These are phyloP conservation scores for Helicocarpus griseus DNA, from an alignment of 2,329 filamentous ascomycete genomes.

Conservation along the genomic window DNA sequence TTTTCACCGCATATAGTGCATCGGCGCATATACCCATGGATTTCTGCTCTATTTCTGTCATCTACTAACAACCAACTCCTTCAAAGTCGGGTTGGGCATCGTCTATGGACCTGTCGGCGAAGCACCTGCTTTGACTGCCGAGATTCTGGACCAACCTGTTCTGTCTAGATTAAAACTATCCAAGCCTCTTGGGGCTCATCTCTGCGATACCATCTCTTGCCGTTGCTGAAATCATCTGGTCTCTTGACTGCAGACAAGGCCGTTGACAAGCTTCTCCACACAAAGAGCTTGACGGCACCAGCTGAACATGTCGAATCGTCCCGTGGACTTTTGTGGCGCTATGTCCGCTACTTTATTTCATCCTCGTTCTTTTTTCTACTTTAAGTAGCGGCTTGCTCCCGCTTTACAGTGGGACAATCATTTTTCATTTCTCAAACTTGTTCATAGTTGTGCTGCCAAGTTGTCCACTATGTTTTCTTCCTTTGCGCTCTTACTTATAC, in stretches of 20 bases:
- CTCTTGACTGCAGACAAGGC: neutral
- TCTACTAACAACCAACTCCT: neutral
- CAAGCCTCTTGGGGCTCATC: neutral
- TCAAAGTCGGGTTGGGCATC: neutral
- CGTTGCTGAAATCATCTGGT: neutral
- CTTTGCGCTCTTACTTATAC: neutral
- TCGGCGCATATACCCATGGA: too few relatives aligned
- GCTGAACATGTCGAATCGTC: neutral
- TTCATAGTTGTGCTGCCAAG: neutral
- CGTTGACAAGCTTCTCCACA: neutral
- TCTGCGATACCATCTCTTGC: neutral
- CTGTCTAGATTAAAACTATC: neutral
- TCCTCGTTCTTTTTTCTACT: neutral
- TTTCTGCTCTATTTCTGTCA: neutral
- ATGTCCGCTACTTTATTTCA: neutral
- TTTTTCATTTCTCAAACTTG: neutral
- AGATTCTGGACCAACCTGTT: neutral
- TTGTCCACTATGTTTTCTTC: neutral
- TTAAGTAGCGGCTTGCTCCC: neutral
- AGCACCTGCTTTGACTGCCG: neutral
- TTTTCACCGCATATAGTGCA: neutral
- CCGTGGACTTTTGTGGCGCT: neutral
- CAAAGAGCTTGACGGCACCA: neutral
- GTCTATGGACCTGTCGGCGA: neutral
- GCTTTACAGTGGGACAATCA: neutral